Evolutionary conservation across 2,329 filamentous ascomycete genomes (phyloP), one percentile per base, ranked within the genome.

Genomic region (Teratosphaeria gauchensis): DNA sequence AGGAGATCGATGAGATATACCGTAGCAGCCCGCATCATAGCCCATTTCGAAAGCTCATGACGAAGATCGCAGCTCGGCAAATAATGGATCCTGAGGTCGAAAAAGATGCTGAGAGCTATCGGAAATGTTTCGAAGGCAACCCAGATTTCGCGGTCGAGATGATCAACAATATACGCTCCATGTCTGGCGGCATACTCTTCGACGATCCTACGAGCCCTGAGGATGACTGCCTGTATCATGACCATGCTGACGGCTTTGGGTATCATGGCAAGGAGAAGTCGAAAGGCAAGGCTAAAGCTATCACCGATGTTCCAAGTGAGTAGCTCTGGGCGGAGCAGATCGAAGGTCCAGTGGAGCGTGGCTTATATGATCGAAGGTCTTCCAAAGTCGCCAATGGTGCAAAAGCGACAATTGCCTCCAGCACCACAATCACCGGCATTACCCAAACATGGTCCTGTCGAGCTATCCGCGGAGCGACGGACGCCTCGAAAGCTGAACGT

Each of bases 1-100:
- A 80, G 38, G 80, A 82, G 68, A 80, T 82, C 62, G 76, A 79
- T 60, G 76, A 78, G 7, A 79, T 82, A 24, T 82, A 82, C 66
- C 75, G 77, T 55, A 71, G 72, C 55, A 78, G 75, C 33, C 74
- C 76, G 3, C 56, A 63, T 2, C 71, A 68, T 3, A 80, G 77
- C 56, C 77, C 79, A 1, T 82, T 82, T 65, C 72, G 79, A 38
- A 72, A 68, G 32, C 71, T 82, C 21, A 78, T 82, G 75, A 76
- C 77, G 57, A 73, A 74, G 61, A 82, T 82, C 54, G 80, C 80
- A n/a, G 80, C 80, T 4, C 72, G 80, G 30, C 80, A 82, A 69
- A 80, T 82, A 61, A 82, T 82, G 80, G 80, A 82, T 62, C 79
- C 80, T 0, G 78, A 76, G 32, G 76, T 71, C 57, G 73, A 80